These are phyloP conservation scores for Saxophila tyrrhenica DNA, from an alignment of 495 filamentous ascomycete genomes.

Conservation along the genomic window DNA sequence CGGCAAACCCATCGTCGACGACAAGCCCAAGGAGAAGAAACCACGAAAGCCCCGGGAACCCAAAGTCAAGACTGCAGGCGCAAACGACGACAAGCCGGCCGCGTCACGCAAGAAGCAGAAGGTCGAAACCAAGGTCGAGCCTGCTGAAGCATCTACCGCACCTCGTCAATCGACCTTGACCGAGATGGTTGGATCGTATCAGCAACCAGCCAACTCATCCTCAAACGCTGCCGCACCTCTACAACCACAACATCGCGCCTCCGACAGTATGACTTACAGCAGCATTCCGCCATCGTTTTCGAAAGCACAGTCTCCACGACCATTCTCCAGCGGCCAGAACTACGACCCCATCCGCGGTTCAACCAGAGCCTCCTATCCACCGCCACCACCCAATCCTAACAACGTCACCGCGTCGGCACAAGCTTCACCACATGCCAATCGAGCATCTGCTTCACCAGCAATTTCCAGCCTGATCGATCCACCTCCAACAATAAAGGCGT, in stretches of 20 bases:
- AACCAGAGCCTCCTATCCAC: conserved; percentile 46
- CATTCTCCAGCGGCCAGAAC: conserved; percentile 58
- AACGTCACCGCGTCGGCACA: conserved; percentile 47
- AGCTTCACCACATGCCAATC: conserved; percentile 34
- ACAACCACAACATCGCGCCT: conserved; percentile 9
- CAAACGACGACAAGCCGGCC: conserved; percentile 24
- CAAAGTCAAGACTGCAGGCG: conserved; percentile 38
- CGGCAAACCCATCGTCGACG: conserved; percentile 27
- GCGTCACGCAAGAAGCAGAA: conserved; percentile 40
- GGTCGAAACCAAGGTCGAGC: conserved; percentile 26
- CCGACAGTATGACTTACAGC: background rate
- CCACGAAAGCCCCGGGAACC: conserved; percentile 43
- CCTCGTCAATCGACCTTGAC: conserved; percentile 20
- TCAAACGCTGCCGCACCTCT: background rate
- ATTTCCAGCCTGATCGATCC: conserved; percentile 86
- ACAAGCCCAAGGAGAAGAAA: conserved; percentile 37
- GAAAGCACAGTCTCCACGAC: conserved; percentile 32
- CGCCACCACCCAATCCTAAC: conserved; percentile 39
- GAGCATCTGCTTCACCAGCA: conserved; percentile 76
- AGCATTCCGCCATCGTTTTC: conserved; percentile 10
- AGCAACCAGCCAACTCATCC: background rate
- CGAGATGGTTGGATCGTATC: conserved; percentile 13
- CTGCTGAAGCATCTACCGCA: conserved; percentile 29
- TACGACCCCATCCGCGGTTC: conserved; percentile 80
- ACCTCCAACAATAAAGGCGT: conserved; percentile 28